These are phyloP conservation scores for Phaeosphaeria sp. DNA, from an alignment of 2,329 filamentous ascomycete species.

Conservation along the genomic window DNA sequence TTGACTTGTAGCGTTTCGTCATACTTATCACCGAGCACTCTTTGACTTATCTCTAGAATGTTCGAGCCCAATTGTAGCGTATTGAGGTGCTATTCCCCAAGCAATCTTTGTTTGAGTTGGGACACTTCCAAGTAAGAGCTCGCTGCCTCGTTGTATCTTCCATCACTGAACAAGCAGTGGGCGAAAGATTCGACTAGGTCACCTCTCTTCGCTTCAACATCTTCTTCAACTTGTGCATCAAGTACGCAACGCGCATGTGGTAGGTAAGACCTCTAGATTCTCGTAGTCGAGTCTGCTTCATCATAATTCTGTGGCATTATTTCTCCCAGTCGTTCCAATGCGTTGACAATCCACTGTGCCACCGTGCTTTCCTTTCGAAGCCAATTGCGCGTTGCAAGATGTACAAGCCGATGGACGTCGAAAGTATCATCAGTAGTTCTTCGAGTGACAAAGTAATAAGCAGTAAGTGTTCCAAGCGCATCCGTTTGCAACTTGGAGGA, in stretches of 20 bases:
- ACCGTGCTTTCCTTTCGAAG: not conserved
- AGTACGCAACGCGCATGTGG: not conserved
- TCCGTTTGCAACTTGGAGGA: not conserved
- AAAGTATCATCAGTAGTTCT: not conserved
- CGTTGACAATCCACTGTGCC: not conserved
- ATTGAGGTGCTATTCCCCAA: not conserved
- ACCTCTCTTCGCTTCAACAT: not conserved
- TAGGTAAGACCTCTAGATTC: not conserved
- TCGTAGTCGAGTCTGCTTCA: not conserved
- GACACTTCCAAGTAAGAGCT: not conserved
- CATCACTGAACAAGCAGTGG: not conserved
- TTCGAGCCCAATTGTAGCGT: not conserved
- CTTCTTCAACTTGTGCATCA: not conserved
- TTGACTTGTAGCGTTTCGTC: not conserved
- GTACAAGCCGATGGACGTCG: slow-evolving; percentile 13
- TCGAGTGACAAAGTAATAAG: slow-evolving; percentile 12
- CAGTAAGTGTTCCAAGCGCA: slow-evolving; percentile 2
- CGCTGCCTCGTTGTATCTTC: not conserved
- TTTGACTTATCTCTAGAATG: not conserved
- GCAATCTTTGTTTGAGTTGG: not conserved
- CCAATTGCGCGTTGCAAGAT: slow-evolving; percentile 9
- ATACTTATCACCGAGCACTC: not conserved
- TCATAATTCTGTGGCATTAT: not conserved
- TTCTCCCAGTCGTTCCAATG: not conserved
- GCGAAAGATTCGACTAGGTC: not conserved